Evolutionary conservation across 176 grass and related monocot species (phyloP).

Genomic region (Alopecurus myosuroides): DNA sequence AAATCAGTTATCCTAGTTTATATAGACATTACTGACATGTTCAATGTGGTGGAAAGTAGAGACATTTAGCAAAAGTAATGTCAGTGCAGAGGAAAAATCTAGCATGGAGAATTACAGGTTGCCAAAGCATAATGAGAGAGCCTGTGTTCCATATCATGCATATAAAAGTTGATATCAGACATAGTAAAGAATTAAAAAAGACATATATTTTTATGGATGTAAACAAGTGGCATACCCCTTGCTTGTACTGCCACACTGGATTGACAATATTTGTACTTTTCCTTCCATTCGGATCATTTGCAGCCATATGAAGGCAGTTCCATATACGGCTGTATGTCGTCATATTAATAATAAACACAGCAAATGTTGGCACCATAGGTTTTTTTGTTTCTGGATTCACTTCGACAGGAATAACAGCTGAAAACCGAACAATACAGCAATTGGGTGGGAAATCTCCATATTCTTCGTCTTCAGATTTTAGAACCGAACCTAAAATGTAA

Average conservation of each 20-base stretch:
- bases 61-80: neutral
- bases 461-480: neutral
- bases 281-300: neutral
- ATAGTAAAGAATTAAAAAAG: neutral
- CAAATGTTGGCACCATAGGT: neutral
- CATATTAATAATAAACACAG: constrained; percentile 32
- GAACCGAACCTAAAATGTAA: constrained; percentile 9
- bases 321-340: constrained; percentile 36
- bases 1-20: neutral
- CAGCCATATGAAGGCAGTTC: constrained; percentile 7
- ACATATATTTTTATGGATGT: neutral
- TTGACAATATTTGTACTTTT: neutral
- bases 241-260: neutral
- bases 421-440: constrained; percentile 8
- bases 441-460: constrained; percentile 12
- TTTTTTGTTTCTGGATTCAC: neutral
- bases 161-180: neutral
- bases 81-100: neutral
- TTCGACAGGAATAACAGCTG: neutral
- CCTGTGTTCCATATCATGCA: neutral
- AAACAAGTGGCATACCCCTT: constrained; percentile 6
- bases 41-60: neutral
- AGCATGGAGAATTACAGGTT: neutral
- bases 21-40: neutral
- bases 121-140: neutral